A percentile compares a stretch with the other conserved stretches of the same genome.
Evolutionary conservation across 176 grass and related monocot species (phyloP).

Genomic region (Bromus sterilis): DNA sequence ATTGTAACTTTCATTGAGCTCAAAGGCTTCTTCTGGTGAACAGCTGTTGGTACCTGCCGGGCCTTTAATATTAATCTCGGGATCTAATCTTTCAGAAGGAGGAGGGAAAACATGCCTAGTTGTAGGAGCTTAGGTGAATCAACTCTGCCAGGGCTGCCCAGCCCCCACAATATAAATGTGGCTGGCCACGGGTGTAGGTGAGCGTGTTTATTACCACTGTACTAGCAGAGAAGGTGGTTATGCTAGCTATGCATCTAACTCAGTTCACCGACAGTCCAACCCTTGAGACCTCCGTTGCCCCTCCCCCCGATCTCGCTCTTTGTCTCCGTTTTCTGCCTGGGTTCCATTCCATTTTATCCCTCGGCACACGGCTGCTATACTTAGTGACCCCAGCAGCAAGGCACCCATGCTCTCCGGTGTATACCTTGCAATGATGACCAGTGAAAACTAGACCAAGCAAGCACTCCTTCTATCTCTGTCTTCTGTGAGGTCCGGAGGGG

Average conservation of each 20-base stretch:
- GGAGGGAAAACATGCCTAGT: background rate
- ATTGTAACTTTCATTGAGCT: background rate
- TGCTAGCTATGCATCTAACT: slow-evolving; percentile 14
- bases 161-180: slow-evolving; percentile 62
- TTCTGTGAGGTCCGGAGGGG: background rate
- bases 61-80: background rate
- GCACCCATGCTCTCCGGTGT: slow-evolving; percentile 23
- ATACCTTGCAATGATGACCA: slow-evolving; percentile 23
- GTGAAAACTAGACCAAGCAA: slow-evolving; percentile 28
- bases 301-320: slow-evolving; percentile 11
- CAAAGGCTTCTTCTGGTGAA: background rate
- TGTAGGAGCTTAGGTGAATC: slow-evolving; percentile 27
- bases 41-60: background rate
- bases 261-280: slow-evolving; percentile 71
- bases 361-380: slow-evolving; percentile 16
- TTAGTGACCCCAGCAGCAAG: slow-evolving; percentile 24
- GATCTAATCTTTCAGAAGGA: slow-evolving; percentile 2
- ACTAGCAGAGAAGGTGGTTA: slow-evolving; percentile 52
- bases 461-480: background rate
- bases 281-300: slow-evolving; percentile 23
- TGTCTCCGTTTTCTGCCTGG: background rate
- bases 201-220: slow-evolving; percentile 63
- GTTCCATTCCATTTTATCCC: background rate
- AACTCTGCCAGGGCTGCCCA: slow-evolving; percentile 18
- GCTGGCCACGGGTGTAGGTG: slow-evolving; percentile 60